Evolutionary conservation across 495 filamentous ascomycete genomes (phyloP), one percentile per base, ranked within the genome.

Genomic region (Hypoxylon cercidicola): DNA sequence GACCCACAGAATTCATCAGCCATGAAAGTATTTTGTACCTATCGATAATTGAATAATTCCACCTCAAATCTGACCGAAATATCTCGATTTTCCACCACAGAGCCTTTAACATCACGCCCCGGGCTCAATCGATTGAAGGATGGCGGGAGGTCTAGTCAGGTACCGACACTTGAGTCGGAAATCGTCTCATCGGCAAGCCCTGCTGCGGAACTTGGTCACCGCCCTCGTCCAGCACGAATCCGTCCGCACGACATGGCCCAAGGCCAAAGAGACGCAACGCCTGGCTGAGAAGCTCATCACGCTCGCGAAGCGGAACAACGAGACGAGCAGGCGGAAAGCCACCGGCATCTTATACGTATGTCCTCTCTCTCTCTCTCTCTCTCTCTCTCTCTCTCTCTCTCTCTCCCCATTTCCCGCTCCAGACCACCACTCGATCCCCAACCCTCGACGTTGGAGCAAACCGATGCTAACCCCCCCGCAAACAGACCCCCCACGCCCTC

Each of bases 261-360:
- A 97, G 80, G 95, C 95, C 28, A 99, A 98, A 77, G 95, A 99
- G 80, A 90, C 95, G 43, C 95, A 98, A 77, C 85, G 89, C 0
- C 75, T 97, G 23, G 95, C 95, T 35, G 95, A 99, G 72, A 93
- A 93, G 81, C 83, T 97, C 60, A 92, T 99, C 66, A 97, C 94
- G 9, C 78, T 96, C 61, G 94, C 88, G 37, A 99, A 99, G 84
- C 87, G 87, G 79, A 92, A 96, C 76, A 93, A 92, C 19, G 88
- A 93, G 63, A 88, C 89, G 1, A 86, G 87, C 48, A 81, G 85
- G 70, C 77, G 83, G 68, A 84, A 82, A 50, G 93, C 91, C 11
- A 72, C 88, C 63, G 82, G 82, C 43, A 92, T 92, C 71, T 87
- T 99, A 74, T 99, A 85, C 68, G 95, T 98, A 86, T 55, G 89